Conservation (phyloP, 2,329 filamentous ascomycete species). For the Beauveria varroae region DNA sequence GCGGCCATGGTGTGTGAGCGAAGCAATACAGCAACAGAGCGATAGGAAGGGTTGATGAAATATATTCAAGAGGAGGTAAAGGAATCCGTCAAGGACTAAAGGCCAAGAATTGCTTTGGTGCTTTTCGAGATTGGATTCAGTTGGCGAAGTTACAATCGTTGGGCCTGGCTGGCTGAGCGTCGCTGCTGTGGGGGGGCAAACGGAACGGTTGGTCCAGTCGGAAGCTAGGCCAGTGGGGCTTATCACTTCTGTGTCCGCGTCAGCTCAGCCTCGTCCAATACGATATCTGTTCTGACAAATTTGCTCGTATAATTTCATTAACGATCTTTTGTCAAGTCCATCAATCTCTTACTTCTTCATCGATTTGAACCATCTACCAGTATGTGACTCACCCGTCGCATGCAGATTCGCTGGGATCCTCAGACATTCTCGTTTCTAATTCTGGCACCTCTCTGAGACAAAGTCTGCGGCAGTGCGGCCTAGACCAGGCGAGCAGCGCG, state of each 20-base stretch:
- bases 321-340: too few relatives aligned
- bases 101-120: neutral
- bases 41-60: neutral
- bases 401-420: neutral
- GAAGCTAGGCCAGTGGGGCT: neutral
- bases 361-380: neutral
- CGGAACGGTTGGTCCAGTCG: neutral
- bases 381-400: neutral
- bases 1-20: neutral
- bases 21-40: neutral
- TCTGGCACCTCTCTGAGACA: conserved; percentile 3
- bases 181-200: neutral
- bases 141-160: neutral
- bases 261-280: neutral
- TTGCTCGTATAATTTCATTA: neutral
- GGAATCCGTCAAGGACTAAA: neutral
- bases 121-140: neutral
- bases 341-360: neutral
- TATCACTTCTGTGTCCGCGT: neutral
- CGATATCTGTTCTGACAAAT: neutral
- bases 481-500: neutral
- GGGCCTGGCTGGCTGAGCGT: neutral
- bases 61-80: neutral
- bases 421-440: conserved; percentile 3
- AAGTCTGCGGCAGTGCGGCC: neutral